phyloP scores from a whole-genome alignment of 2,329 filamentous ascomycete species.

The Elsinoe fawcettii region DNA sequence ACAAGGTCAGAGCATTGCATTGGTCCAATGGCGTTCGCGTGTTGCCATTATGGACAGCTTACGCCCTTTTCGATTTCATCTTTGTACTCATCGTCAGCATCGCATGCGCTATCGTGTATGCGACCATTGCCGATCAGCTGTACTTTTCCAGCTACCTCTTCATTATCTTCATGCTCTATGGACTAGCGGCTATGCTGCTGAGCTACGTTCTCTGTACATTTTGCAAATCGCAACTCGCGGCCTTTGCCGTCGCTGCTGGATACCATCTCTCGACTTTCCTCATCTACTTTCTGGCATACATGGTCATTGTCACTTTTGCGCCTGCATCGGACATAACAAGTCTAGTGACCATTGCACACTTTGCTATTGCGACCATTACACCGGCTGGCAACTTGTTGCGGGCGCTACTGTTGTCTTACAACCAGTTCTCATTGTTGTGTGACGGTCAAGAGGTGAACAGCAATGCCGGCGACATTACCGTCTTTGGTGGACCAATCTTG shows the following conservation, averaged over 20 bases:
- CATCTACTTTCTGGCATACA: constrained; percentile 41
- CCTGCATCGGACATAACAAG: constrained; percentile 61
- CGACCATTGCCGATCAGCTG: constrained; percentile 56
- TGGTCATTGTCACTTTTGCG: constrained; percentile 56
- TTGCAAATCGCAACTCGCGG: constrained; percentile 67
- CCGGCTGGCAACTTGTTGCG: constrained; percentile 70
- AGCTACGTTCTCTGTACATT: constrained; percentile 78
- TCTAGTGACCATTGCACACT: constrained; percentile 63
- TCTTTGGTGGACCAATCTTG: constrained; percentile 77
- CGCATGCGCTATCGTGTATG: constrained; percentile 62
- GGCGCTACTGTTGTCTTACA: constrained; percentile 68
- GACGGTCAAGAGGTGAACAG: constrained; percentile 53
- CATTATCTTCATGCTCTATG: constrained; percentile 71
- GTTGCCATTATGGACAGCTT: constrained; percentile 76
- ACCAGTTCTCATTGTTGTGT: constrained; percentile 77
- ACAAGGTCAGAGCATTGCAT: constrained; percentile 73
- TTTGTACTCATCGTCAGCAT: constrained; percentile 62
- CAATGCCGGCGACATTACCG: constrained; percentile 61
- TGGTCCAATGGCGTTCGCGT: constrained; percentile 87
- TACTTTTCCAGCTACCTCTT: constrained; percentile 77
- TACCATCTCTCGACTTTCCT: constrained; percentile 54
- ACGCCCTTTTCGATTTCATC: constrained; percentile 70
- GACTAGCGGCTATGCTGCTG: constrained; percentile 65
- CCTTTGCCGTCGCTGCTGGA: constrained; percentile 76
- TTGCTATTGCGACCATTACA: constrained; percentile 63